Base-by-base conservation (phyloP, 2,329 filamentous ascomycete species). In the Epichloe baconii region DNA sequence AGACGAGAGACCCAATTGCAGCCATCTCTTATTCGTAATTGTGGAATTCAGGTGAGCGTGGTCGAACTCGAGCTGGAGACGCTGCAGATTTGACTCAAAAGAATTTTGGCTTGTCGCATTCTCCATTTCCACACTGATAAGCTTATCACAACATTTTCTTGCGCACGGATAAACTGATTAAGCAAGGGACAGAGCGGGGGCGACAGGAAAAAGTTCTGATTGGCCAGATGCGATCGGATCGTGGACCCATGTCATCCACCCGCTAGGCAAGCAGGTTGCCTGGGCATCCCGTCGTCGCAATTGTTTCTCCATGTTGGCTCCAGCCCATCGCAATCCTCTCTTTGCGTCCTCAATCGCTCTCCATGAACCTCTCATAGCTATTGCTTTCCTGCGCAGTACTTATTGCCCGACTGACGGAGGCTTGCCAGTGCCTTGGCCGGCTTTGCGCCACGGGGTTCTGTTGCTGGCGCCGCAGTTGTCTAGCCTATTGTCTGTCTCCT, bases 1-100 rank as follows among this genome's bases (percentile, higher is more conserved):
- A 97, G 37, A 95, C 83, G 41, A 97, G 76, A 49, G 89, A 91
- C 51, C 89, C 91, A 58, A 96, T 89, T 17, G 87, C 83, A 57
- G 90, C 82, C 91, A 96, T 96, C 56, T 42, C 50, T 44, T 48
- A 44, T 56, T 52, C 54, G 7, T 21, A 35, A 8, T 37, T 3
- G 14, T n/a, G 5, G n/a, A 41, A 2, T 35, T 36, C 19, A 14
- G 12, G 6, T 40, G 21, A 31, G 11, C 23, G 21, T 46, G n/a
- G 44, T 11, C 11, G 36, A 31, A 31, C 14, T 40, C 3, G 15
- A 40, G 34, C 42, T 19, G 34, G 17, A 21, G 34, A 23, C 11
- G 45, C 34, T 23, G 35, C 35, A 42, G 23, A 12, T 35, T 44
- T 40, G 34, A 47, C 14, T 14, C 1, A 7, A 17, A 19, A 36